Conservation (phyloP, 2,329 filamentous ascomycete species). For the Cladophialophora immunda region DNA sequence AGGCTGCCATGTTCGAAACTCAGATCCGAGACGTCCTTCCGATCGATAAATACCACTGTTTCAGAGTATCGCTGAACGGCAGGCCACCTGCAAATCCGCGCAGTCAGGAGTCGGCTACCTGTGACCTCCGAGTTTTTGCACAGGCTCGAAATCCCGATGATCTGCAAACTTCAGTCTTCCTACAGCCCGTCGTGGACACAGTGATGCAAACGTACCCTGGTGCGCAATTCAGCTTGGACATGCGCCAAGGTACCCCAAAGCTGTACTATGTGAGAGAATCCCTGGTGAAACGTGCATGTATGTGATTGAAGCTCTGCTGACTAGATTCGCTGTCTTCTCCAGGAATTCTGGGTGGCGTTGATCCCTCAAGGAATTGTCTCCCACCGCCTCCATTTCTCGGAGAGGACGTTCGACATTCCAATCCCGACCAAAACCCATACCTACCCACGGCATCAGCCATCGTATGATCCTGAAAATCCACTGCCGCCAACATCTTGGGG, state of each 20-base stretch:
- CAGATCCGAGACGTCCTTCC: constrained; percentile 38
- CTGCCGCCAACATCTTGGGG: constrained; percentile 39
- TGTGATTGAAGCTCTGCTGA: not conserved
- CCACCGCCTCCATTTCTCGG: constrained; percentile 41
- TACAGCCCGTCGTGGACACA: constrained; percentile 13
- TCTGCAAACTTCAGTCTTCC: constrained; percentile 13
- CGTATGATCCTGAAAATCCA: constrained; percentile 37
- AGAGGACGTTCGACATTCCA: constrained; percentile 32
- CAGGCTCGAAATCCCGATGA: constrained; percentile 16
- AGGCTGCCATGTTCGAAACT: constrained; percentile 45
- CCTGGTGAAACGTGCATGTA: not conserved
- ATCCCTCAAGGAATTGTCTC: constrained; percentile 42
- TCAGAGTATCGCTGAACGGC: constrained; percentile 49
- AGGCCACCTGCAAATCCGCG: constrained; percentile 48
- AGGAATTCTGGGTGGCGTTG: constrained; percentile 44
- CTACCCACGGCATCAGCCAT: constrained; percentile 35
- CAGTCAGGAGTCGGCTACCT: constrained; percentile 53
- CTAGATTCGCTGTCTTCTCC: constrained; percentile 10
- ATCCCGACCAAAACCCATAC: constrained; percentile 39
- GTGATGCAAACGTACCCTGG: constrained; percentile 55
- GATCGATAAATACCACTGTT: constrained; percentile 47
- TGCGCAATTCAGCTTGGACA: constrained; percentile 56
- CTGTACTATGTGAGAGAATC: constrained; percentile 14
- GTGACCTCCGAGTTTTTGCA: constrained; percentile 31
- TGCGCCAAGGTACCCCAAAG: constrained; percentile 54